A percentile compares a stretch with the other conserved stretches of the same genome.
These are phyloP conservation scores for Chrysopogon serrulatus DNA, from an alignment of 176 grass and related monocot species.

Conservation along the genomic window DNA sequence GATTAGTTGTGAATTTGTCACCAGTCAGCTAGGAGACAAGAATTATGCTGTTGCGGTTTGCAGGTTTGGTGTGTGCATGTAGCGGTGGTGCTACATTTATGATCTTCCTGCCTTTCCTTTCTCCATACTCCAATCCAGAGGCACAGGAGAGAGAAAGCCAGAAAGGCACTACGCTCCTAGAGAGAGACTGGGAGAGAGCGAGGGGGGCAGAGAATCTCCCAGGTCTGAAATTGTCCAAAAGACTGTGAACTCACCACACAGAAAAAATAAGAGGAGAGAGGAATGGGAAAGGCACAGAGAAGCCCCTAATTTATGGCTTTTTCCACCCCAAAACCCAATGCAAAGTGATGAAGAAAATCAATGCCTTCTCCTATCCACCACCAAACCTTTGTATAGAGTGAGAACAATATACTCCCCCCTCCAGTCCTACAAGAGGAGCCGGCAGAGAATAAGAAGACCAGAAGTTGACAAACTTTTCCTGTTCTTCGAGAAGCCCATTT, in stretches of 20 bases:
- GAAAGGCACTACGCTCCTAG: not conserved
- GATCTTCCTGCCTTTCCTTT: conserved; percentile 38
- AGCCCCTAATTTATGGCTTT: conserved; percentile 44
- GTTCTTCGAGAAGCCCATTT: conserved; percentile 62
- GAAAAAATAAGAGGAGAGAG: not conserved
- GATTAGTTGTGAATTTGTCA: conserved; percentile 27
- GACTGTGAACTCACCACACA: conserved; percentile 23
- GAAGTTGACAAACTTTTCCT: conserved; percentile 64
- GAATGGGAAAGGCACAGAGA: conserved; percentile 28
- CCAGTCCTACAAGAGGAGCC: not conserved
- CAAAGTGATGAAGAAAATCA: conserved; percentile 25
- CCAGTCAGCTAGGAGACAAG: not conserved
- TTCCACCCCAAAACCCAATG: conserved; percentile 26
- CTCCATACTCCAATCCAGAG: conserved; percentile 43
- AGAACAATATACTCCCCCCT: conserved; percentile 11
- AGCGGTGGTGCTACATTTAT: conserved; percentile 29
- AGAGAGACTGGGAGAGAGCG: not conserved
- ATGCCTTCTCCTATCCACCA: conserved; percentile 29
- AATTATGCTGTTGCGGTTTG: not conserved
- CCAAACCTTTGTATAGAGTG: not conserved
- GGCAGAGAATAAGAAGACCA: conserved; percentile 47
- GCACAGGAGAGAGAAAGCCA: conserved; percentile 9
- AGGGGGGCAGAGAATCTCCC: conserved; percentile 22
- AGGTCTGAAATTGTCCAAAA: conserved; percentile 43
- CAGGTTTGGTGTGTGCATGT: conserved; percentile 23